Conservation (phyloP, 225 moss, liverwort and hornwort genomes). For the Ulota crispa region DNA sequence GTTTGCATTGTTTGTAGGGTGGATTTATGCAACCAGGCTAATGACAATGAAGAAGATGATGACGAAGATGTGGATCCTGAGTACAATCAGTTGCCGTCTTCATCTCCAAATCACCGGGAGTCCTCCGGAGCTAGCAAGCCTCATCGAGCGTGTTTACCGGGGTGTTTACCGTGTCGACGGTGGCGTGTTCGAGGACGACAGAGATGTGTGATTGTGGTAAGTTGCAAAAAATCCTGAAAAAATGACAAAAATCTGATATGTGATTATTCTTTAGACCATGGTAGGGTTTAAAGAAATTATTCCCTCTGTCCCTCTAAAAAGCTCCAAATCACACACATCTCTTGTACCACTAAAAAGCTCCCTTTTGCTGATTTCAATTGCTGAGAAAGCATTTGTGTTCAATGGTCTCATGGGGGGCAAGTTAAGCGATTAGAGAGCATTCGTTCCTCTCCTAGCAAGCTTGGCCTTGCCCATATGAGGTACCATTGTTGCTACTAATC, state of each 20-base stretch:
- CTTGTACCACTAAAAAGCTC: no score
- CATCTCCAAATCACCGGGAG: conserved; percentile 37
- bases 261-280: no score
- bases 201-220: conserved; percentile 69
- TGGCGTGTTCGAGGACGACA: conserved; percentile 62
- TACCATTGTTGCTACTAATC: no score
- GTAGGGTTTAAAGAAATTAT: neutral
- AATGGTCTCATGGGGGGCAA: no score
- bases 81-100: conserved; percentile 31
- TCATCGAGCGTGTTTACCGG: conserved; percentile 49
- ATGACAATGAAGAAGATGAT: conserved; percentile 84
- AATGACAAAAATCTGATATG: neutral
- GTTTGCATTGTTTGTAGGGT: conserved; percentile 50
- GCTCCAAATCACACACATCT: no score
- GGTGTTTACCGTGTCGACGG: conserved; percentile 53
- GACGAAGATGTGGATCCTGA: conserved; percentile 59
- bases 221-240: neutral
- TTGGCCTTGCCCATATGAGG: no score
- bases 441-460: no score
- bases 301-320: no score
- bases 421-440: no score
- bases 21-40: conserved; percentile 90
- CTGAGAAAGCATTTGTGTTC: no score
- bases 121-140: conserved; percentile 37
- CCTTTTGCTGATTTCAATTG: no score